Percentiles rank a stretch among this genome's conserved stretches.
phyloP scores from a whole-genome alignment of 108 stramenopile genomes.

The Licmophora abbreviata region DNA sequence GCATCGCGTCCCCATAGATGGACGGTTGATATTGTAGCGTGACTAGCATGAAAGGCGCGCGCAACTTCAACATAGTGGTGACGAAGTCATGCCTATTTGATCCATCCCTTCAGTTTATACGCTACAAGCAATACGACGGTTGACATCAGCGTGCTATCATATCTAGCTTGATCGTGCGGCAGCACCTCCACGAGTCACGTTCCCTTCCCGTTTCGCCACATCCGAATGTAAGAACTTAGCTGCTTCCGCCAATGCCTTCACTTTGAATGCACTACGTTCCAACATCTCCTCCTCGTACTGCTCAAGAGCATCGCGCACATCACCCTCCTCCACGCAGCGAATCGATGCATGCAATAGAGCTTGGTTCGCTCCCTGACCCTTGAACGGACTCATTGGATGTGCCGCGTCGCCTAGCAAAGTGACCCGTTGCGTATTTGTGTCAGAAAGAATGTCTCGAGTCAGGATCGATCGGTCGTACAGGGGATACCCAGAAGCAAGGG shows the following conservation, averaged over 20 bases:
- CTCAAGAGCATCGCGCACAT: slow-evolving; percentile 19
- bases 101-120: too few relatives aligned
- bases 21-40: too few relatives aligned
- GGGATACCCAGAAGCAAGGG: slow-evolving; percentile 74
- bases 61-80: too few relatives aligned
- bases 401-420: slow-evolving; percentile 76
- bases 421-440: slow-evolving; percentile 16
- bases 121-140: too few relatives aligned
- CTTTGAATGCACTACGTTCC: slow-evolving; percentile 42
- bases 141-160: too few relatives aligned
- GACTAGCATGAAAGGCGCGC: too few relatives aligned
- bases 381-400: slow-evolving; percentile 84
- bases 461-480: slow-evolving; percentile 74
- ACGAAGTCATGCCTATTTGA: too few relatives aligned
- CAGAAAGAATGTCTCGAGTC: slow-evolving; percentile 16
- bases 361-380: slow-evolving; percentile 87
- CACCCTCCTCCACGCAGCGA: too few relatives aligned
- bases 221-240: slow-evolving; percentile 55
- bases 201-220: slow-evolving; percentile 45
- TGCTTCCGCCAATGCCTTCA: slow-evolving; percentile 54
- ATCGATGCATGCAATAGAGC: slow-evolving; percentile 72
- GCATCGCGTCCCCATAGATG: too few relatives aligned
- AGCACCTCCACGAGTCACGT: slow-evolving; percentile 58
- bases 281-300: slow-evolving; percentile 60
- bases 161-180: too few relatives aligned